Evolutionary conservation across 306 rosid genomes (phyloP), one percentile per base, ranked within the genome.

Genomic region (Mimosa pudica): DNA sequence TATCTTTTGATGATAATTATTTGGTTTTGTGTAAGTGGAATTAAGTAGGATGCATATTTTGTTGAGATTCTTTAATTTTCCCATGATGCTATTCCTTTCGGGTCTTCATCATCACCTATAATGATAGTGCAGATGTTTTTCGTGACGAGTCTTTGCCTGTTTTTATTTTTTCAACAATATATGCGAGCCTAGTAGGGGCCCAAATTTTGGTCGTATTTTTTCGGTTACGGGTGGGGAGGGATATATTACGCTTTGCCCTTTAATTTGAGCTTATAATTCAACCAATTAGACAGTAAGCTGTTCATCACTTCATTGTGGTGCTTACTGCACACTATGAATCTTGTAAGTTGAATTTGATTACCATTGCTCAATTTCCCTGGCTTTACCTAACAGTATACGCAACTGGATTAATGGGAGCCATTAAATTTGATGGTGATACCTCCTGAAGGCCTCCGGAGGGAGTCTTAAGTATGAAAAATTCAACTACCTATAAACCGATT

Each of bases 211-310:
- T 57, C 63, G 10, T 52, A 69, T 5, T 62, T 51, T 63, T 36
- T 42, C 8, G n/a, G 48, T 58, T 30, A 52, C 61, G 67, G 61
- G 70, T 70, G 20, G 46, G 72, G 57, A 68, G 30, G 30, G 30
- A 24, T 24, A 24, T 24, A 24, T 24, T 24, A 24, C 30, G 30
- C 30, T 24, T 24, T 24, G 30, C 30, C 30, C 30, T 24, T 38
- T 52, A 20, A 54, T 3, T 35, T 58, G 65, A 35, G 46, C 47
- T 79, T 61, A 33, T 24, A 24, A 24, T 38, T 46, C 77, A 79
- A 60, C 71, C 62, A 75, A 68, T 58, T 68, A 60, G 64, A 48
- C 54, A 75, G 80, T 57, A 60, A 61, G 45, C 10, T 45, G 63
- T 67, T 67, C n/a, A 42, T 16, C 10, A 32, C 52, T 67, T 67